A percentile compares a stretch with the other conserved stretches of the same genome.
Evolutionary conservation across 129 eudicot genomes (phyloP).

Genomic region (Calendula officinalis): DNA sequence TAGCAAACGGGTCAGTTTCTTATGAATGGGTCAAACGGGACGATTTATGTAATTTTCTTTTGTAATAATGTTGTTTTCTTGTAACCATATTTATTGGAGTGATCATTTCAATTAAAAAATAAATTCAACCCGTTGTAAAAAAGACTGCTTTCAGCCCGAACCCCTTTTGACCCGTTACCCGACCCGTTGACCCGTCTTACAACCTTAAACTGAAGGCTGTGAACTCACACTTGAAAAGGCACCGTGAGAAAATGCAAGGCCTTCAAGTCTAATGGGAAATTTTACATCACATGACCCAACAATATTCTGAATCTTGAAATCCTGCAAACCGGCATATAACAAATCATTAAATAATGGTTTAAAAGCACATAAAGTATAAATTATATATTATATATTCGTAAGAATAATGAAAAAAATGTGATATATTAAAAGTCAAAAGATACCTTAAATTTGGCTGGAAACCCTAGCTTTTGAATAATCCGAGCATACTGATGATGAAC

Average conservation of each 20-base stretch:
- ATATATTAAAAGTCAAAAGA: too few relatives aligned
- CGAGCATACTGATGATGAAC: conserved; percentile 39
- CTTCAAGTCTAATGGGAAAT: too few relatives aligned
- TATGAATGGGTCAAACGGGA: too few relatives aligned
- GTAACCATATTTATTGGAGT: too few relatives aligned
- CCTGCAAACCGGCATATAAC: conserved; percentile 37
- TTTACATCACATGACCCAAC: conserved; percentile 87
- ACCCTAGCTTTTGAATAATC: conserved; percentile 48
- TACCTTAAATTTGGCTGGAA: conserved; percentile 85
- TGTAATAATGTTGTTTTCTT: too few relatives aligned
- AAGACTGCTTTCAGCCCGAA: too few relatives aligned
- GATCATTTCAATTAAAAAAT: too few relatives aligned
- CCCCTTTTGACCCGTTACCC: too few relatives aligned
- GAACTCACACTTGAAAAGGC: conserved; percentile 83
- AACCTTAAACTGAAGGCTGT: too few relatives aligned
- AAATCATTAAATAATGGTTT: not conserved
- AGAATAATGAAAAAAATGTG: not conserved
- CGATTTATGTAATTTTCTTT: not conserved
- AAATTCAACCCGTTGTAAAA: too few relatives aligned
- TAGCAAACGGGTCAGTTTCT: too few relatives aligned
- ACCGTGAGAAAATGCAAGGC: conserved; percentile 44
- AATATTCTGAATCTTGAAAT: conserved; percentile 85
- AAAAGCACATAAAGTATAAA: not conserved
- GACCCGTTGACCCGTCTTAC: too few relatives aligned
- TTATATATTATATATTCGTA: not conserved